Percentiles rank a stretch among this genome's conserved stretches.
These are phyloP conservation scores for Nelumbo lutea DNA, from an alignment of 164 flowering plant species.

Conservation along the genomic window DNA sequence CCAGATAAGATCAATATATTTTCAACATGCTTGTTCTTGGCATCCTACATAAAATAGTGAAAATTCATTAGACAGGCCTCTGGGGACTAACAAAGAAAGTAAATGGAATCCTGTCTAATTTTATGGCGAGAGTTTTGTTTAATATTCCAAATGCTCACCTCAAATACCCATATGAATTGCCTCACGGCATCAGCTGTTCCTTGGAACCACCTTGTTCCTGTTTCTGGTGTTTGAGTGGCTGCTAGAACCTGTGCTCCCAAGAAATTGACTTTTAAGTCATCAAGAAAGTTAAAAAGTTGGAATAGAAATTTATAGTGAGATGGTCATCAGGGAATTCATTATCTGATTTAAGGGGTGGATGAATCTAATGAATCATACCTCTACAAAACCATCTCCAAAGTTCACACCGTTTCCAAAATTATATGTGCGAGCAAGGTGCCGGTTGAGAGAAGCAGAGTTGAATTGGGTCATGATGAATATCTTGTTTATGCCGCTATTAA, in stretches of 20 bases:
- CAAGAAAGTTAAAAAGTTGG: not conserved
- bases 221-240: constrained; percentile 83
- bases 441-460: constrained; percentile 82
- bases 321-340: not conserved
- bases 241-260: constrained; percentile 54
- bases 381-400: constrained; percentile 83
- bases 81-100: not conserved
- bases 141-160: constrained; percentile 33
- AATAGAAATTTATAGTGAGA: not conserved
- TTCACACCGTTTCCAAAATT: constrained; percentile 64
- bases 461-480: constrained; percentile 88
- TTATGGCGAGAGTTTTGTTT: not conserved
- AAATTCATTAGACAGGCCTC: not conserved
- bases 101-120: not conserved
- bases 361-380: constrained; percentile 35
- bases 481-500: constrained; percentile 79
- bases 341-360: not conserved
- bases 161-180: constrained; percentile 82
- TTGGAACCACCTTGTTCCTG: constrained; percentile 87
- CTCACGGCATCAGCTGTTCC: constrained; percentile 99
- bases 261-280: not conserved
- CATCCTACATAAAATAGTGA: constrained; percentile 48
- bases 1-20: constrained; percentile 87
- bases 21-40: constrained; percentile 81
- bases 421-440: constrained; percentile 76